Evolutionary conservation across 2,329 filamentous ascomycete species (phyloP).

Genomic region (Trichoderma sp.): DNA sequence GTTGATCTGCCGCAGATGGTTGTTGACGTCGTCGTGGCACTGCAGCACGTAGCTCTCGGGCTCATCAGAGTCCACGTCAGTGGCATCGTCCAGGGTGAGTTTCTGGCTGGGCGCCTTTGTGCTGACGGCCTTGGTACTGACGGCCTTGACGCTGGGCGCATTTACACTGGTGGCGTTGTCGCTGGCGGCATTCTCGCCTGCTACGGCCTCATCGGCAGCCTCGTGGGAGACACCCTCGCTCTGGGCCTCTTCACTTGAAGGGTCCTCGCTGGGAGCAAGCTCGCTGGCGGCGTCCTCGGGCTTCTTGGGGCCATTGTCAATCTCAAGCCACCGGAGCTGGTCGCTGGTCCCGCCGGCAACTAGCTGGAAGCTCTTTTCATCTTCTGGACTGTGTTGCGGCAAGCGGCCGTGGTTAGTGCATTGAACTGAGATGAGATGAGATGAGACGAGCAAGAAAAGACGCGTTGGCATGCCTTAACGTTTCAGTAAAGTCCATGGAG

Average conservation of each 20-base stretch:
- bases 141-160: neutral
- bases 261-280: neutral
- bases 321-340: constrained; percentile 23
- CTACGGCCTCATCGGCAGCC: neutral
- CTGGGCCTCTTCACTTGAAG: neutral
- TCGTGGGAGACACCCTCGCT: neutral
- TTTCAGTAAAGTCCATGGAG: constrained; percentile 9
- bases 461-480: constrained; percentile 2
- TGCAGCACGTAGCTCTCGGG: constrained; percentile 11
- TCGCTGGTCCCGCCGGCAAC: constrained; percentile 19
- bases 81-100: constrained; percentile 1
- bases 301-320: constrained; percentile 15
- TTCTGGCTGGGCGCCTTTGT: constrained; percentile 2
- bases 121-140: neutral
- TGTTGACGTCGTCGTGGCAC: constrained; percentile 16
- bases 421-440: neutral
- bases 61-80: constrained; percentile 11
- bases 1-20: constrained; percentile 18
- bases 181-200: constrained; percentile 6
- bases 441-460: neutral
- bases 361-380: constrained; percentile 19
- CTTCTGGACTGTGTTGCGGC: neutral
- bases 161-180: neutral
- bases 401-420: neutral
- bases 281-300: neutral